Percentiles rank a stretch among this genome's conserved stretches.
These are phyloP conservation scores for Plasmodium gonderi DNA, from an alignment of 169 alveolate genomes.

Conservation along the genomic window DNA sequence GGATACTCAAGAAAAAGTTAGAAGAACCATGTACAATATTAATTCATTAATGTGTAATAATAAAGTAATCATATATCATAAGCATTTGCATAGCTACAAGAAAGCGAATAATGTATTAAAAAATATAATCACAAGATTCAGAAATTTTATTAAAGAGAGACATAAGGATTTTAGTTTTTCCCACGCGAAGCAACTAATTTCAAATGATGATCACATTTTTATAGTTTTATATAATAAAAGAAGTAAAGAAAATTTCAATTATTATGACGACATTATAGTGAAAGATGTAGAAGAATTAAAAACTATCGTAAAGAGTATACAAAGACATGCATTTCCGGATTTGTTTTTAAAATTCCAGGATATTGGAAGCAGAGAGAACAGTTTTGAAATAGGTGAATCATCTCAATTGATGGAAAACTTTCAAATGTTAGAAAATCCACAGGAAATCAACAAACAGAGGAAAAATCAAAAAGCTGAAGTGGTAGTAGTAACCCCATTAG, in stretches of 20 bases:
- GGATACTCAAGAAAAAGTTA: no score
- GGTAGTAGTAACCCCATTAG: no score
- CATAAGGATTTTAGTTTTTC: constrained; percentile 45
- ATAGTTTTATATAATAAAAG: constrained; percentile 17
- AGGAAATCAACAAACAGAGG: no score
- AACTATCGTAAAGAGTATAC: constrained; percentile 28
- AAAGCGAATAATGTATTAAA: constrained; percentile 29
- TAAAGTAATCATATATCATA: neutral
- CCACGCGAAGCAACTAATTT: neutral
- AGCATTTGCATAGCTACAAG: constrained; percentile 34
- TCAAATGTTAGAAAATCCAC: no score
- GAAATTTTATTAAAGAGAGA: constrained; percentile 62
- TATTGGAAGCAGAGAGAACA: neutral
- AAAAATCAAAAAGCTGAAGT: no score
- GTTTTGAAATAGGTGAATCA: neutral
- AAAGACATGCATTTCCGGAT: neutral
- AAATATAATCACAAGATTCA: constrained; percentile 17
- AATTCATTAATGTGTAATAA: neutral
- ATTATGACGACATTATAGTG: neutral
- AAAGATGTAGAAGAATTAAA: constrained; percentile 54
- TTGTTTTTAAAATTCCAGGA: neutral
- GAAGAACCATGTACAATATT: no score
- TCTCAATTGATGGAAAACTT: neutral
- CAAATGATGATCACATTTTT: constrained; percentile 41
- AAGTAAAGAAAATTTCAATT: neutral